These are phyloP conservation scores for Fennellomyces sp. DNA, from an alignment of 371 early-diverging fungal genomes.

Conservation along the genomic window DNA sequence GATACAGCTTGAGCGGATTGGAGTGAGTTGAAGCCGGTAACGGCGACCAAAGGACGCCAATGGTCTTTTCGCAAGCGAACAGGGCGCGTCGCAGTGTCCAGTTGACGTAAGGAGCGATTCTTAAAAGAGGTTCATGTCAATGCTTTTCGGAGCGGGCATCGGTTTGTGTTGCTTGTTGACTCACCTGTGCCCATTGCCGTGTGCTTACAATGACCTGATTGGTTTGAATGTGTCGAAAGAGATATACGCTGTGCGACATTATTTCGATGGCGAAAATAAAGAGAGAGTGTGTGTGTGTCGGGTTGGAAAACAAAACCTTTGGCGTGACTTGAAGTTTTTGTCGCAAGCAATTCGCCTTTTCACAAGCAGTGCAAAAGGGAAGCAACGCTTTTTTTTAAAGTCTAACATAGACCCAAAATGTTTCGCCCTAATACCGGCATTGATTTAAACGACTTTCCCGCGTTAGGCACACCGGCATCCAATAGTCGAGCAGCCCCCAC, in stretches of 20 bases:
- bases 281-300: not conserved
- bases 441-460: conserved; percentile 56
- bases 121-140: conserved; percentile 9
- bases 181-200: conserved; percentile 45
- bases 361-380: not conserved
- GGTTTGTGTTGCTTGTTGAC: not conserved
- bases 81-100: conserved; percentile 40
- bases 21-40: conserved; percentile 53
- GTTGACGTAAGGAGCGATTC: conserved; percentile 47
- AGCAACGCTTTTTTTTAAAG: not conserved
- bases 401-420: conserved; percentile 21
- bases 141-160: too few species aligned
- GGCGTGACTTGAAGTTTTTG: not conserved
- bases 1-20: conserved; percentile 57
- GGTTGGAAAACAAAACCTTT: not conserved
- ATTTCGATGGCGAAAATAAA: not conserved
- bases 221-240: conserved; percentile 66
- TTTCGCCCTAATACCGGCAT: conserved; percentile 48
- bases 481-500: conserved; percentile 25
- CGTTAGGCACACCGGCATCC: conserved; percentile 43
- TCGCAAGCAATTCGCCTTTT: too few species aligned
- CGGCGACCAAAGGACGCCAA: conserved; percentile 63
- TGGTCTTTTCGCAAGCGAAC: conserved; percentile 58
- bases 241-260: conserved; percentile 41
- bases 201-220: conserved; percentile 60